Percentiles rank a stretch among this genome's conserved stretches.
These are phyloP conservation scores for Aspergillus floridensis DNA, from an alignment of 2,329 filamentous ascomycete species.

Conservation along the genomic window DNA sequence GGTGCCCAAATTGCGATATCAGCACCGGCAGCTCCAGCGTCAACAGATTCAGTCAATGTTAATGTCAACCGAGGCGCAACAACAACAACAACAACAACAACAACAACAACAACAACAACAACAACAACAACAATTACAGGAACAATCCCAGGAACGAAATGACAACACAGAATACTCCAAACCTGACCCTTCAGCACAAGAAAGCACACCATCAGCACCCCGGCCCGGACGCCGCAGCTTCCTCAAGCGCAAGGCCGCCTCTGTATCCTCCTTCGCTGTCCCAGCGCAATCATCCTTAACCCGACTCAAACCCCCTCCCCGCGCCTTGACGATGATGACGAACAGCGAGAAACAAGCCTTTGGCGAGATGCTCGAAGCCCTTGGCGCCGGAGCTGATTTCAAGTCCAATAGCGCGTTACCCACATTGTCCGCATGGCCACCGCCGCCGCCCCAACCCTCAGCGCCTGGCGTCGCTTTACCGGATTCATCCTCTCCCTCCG, in stretches of 20 bases:
- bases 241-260: constrained; percentile 1
- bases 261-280: background rate
- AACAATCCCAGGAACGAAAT: background rate
- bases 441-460: background rate
- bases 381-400: constrained; percentile 9
- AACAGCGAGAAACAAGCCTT: constrained; percentile 17
- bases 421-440: background rate
- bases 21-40: constrained; percentile 3
- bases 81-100: background rate
- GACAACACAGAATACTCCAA: background rate
- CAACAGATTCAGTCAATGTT: background rate
- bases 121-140: background rate
- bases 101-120: background rate
- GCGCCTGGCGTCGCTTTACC: background rate
- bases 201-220: background rate
- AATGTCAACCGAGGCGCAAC: background rate
- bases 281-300: background rate
- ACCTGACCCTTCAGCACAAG: background rate
- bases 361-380: constrained; percentile 12
- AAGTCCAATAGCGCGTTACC: background rate
- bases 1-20: constrained; percentile 8
- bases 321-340: constrained; percentile 11
- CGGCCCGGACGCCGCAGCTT: constrained; percentile 19
- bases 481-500: background rate
- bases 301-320: background rate